These are phyloP conservation scores for Suillus subluteus DNA, from an alignment of 768 basidiomycete species.

Conservation along the genomic window DNA sequence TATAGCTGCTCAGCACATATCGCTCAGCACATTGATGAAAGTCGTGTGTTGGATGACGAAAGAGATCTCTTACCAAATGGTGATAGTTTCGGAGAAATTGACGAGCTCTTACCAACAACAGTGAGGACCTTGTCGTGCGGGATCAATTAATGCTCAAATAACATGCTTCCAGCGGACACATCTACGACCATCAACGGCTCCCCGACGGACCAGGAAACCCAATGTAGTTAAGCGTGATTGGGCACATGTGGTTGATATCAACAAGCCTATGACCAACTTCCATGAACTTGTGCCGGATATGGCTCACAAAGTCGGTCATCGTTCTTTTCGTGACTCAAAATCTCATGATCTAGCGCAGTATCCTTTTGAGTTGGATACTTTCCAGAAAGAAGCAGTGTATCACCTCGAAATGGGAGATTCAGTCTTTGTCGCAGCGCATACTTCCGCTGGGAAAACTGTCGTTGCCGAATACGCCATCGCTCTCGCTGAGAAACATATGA, in stretches of 20 bases:
- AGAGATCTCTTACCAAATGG: slow-evolving; percentile 21
- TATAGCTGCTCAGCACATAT: slow-evolving; percentile 31
- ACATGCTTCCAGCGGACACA: slow-evolving; percentile 50
- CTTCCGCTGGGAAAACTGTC: slow-evolving; percentile 99
- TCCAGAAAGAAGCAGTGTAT: slow-evolving; percentile 98
- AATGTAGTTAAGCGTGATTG: slow-evolving; percentile 85
- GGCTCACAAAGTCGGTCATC: slow-evolving; percentile 80
- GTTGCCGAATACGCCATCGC: slow-evolving; percentile 99
- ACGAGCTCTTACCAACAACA: slow-evolving; percentile 74
- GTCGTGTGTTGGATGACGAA: slow-evolving; percentile 23
- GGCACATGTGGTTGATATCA: slow-evolving; percentile 97
- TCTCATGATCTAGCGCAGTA: slow-evolving; percentile 54
- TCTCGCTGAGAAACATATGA: slow-evolving; percentile 97
- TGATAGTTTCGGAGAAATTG: slow-evolving; percentile 56
- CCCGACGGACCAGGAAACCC: slow-evolving; percentile 44
- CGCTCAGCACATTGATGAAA: slow-evolving; percentile 23
- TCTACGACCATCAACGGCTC: slow-evolving; percentile 54
- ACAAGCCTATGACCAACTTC: slow-evolving; percentile 87
- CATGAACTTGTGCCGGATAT: slow-evolving; percentile 93
- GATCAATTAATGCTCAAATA: slow-evolving; percentile 3
- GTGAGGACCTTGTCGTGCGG: slow-evolving; percentile 30
- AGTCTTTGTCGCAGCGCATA: slow-evolving; percentile 99
- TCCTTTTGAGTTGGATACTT: slow-evolving; percentile 98
- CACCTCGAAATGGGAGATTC: slow-evolving; percentile 97
- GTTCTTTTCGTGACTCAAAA: slow-evolving; percentile 2